These are phyloP conservation scores for Tolypocladium guangdongense DNA, from an alignment of 2,329 filamentous ascomycete genomes.

Conservation along the genomic window DNA sequence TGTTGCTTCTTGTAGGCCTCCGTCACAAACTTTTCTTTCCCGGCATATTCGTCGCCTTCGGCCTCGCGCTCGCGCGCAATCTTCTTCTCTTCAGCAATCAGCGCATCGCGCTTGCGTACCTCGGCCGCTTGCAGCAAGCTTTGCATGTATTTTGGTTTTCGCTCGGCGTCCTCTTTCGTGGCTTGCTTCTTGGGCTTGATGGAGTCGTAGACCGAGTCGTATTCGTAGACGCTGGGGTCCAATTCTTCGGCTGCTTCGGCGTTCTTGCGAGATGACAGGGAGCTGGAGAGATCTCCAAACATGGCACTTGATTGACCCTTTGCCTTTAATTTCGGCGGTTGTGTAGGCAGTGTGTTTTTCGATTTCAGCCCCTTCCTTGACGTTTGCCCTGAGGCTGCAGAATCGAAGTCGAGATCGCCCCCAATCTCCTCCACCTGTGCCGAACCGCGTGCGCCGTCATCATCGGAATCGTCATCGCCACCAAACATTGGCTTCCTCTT, in stretches of 20 bases:
- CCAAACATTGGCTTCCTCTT: slow-evolving; percentile 49
- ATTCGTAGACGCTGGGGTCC: slow-evolving; percentile 73
- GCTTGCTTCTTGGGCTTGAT: slow-evolving; percentile 56
- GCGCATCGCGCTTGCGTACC: slow-evolving; percentile 64
- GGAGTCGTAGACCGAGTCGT: slow-evolving; percentile 72
- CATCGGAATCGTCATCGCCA: slow-evolving; percentile 44
- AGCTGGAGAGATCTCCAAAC: slow-evolving; percentile 57
- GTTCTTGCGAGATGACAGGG: slow-evolving; percentile 51
- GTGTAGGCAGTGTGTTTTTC: slow-evolving; percentile 20
- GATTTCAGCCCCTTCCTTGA: slow-evolving; percentile 21
- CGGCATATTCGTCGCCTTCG: slow-evolving; percentile 70
- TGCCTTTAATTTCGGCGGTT: slow-evolving; percentile 32
- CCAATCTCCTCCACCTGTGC: slow-evolving; percentile 48
- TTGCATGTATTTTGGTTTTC: slow-evolving; percentile 69
- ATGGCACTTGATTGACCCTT: slow-evolving; percentile 31
- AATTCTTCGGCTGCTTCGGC: slow-evolving; percentile 53
- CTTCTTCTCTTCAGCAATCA: slow-evolving; percentile 71
- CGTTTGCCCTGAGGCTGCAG: slow-evolving; percentile 11
- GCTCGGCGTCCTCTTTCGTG: slow-evolving; percentile 40
- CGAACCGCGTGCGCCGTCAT: slow-evolving; percentile 27
- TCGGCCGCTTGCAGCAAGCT: slow-evolving; percentile 63
- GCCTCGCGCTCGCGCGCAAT: slow-evolving; percentile 66
- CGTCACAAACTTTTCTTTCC: slow-evolving; percentile 80
- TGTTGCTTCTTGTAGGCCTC: slow-evolving; percentile 74
- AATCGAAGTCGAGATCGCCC: slow-evolving; percentile 42